Conservation (phyloP, 2,329 filamentous ascomycete genomes). For the Aspergillus tamarii region DNA sequence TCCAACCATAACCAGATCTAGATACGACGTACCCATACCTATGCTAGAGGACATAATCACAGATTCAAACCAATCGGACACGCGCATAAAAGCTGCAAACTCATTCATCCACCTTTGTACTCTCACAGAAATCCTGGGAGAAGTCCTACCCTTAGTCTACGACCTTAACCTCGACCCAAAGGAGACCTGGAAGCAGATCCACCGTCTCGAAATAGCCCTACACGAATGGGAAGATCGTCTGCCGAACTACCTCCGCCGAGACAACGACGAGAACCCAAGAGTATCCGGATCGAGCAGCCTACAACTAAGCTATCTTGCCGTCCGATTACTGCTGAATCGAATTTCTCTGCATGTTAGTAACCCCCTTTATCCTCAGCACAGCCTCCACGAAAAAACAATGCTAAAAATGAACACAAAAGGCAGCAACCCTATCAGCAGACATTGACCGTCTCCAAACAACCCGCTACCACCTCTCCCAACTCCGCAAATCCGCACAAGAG, state of each 20-base stretch:
- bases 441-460: conserved; percentile 18
- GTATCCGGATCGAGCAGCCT: conserved; percentile 53
- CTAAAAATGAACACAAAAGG: conserved; percentile 2
- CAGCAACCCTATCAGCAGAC: conserved; percentile 39
- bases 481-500: conserved; percentile 27
- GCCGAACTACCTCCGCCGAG: conserved; percentile 27
- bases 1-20: conserved; percentile 46
- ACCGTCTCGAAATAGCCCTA: conserved; percentile 41
- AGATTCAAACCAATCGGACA: conserved; percentile 12
- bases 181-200: conserved; percentile 22
- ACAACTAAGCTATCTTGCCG: conserved; percentile 52
- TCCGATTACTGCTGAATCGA: conserved; percentile 49
- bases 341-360: conserved; percentile 33
- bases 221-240: conserved; percentile 49
- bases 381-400: background rate
- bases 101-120: conserved; percentile 35
- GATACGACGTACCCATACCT: conserved; percentile 53
- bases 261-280: conserved; percentile 37
- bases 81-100: conserved; percentile 17
- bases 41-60: conserved; percentile 15
- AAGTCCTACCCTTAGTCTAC: conserved; percentile 31
- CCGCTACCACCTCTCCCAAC: conserved; percentile 23
- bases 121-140: conserved; percentile 46
- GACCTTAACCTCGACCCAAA: conserved; percentile 34
- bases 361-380: background rate